phyloP scores from a whole-genome alignment of 2,329 filamentous ascomycete genomes.

The Dryadomyces quercivorus region DNA sequence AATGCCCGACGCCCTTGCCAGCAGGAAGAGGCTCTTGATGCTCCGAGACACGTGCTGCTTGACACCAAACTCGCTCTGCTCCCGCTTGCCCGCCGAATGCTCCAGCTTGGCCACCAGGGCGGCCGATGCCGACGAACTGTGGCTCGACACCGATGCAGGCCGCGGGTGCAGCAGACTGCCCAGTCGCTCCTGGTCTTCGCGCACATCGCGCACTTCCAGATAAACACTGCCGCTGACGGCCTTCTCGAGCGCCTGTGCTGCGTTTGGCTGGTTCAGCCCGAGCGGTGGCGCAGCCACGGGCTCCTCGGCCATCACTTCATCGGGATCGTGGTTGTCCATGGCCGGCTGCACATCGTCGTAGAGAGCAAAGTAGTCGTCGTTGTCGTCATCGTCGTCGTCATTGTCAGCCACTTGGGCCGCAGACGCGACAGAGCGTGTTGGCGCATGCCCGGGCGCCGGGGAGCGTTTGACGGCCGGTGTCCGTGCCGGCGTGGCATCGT shows the following conservation, averaged over 20 bases:
- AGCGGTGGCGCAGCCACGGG: slow-evolving; percentile 21
- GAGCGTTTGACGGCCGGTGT: slow-evolving; percentile 52
- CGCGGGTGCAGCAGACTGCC: slow-evolving; percentile 39
- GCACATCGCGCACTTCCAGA: slow-evolving; percentile 22
- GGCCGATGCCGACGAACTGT: slow-evolving; percentile 39
- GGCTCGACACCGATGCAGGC: slow-evolving; percentile 44
- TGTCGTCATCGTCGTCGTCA: slow-evolving; percentile 26
- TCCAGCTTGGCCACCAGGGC: slow-evolving; percentile 50
- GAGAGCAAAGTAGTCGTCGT: slow-evolving; percentile 64
- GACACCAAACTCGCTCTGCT: slow-evolving; percentile 58
- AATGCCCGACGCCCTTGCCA: slow-evolving; percentile 61
- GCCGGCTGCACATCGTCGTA: slow-evolving; percentile 71
- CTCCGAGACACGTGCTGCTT: slow-evolving; percentile 69
- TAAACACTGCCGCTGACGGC: slow-evolving; percentile 27
- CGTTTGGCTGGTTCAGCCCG: slow-evolving; percentile 4
- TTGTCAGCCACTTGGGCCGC: slow-evolving; percentile 7
- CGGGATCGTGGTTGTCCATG: slow-evolving; percentile 71
- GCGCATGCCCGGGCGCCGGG: slow-evolving; percentile 29
- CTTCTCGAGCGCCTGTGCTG: slow-evolving; percentile 13
- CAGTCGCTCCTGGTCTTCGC: slow-evolving; percentile 20
- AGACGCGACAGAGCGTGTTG: slow-evolving; percentile 9
- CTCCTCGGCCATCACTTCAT: slow-evolving; percentile 37
- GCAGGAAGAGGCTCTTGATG: slow-evolving; percentile 62
- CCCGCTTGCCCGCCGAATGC: slow-evolving; percentile 40
- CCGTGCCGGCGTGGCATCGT: slow-evolving; percentile 56